phyloP scores from a whole-genome alignment of 2,329 filamentous ascomycete genomes.

The Fusarium penzigii region DNA sequence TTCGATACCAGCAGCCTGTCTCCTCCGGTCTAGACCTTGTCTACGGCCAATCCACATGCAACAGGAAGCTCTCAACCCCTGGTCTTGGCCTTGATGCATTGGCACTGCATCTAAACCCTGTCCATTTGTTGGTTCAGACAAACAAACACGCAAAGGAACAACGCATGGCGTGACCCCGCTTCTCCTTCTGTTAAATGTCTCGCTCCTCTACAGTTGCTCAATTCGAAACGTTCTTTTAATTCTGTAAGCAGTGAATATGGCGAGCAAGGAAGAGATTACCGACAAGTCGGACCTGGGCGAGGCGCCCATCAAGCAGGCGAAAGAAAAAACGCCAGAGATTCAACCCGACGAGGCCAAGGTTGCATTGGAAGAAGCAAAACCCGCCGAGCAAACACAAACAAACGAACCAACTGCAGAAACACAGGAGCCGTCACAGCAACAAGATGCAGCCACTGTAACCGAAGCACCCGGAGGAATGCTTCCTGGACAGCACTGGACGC shows the following conservation, averaged over 20 bases:
- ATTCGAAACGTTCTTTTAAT: not conserved
- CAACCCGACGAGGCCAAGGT: no score
- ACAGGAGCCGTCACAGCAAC: not conserved
- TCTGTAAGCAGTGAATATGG: not conserved
- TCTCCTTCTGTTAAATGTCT: not conserved
- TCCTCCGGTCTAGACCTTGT: not conserved
- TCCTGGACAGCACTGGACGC: conserved; percentile 1
- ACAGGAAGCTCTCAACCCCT: not conserved
- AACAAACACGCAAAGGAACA: not conserved
- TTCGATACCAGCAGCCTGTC: no score
- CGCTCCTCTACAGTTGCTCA: not conserved
- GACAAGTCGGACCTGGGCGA: not conserved
- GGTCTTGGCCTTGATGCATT: not conserved
- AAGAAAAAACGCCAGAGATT: no score
- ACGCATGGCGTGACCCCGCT: not conserved
- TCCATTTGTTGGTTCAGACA: not conserved
- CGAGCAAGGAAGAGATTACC: not conserved
- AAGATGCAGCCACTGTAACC: not conserved
- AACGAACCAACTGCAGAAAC: not conserved
- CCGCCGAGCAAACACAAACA: not conserved
- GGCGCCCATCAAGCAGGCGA: no score
- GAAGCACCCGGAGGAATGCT: not conserved
- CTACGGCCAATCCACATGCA: not conserved
- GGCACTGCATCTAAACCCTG: not conserved
- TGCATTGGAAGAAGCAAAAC: no score